A percentile compares a stretch with the other conserved stretches of the same genome.
These are phyloP conservation scores for Grammothele lineata DNA, from an alignment of 768 basidiomycete species.

Conservation along the genomic window DNA sequence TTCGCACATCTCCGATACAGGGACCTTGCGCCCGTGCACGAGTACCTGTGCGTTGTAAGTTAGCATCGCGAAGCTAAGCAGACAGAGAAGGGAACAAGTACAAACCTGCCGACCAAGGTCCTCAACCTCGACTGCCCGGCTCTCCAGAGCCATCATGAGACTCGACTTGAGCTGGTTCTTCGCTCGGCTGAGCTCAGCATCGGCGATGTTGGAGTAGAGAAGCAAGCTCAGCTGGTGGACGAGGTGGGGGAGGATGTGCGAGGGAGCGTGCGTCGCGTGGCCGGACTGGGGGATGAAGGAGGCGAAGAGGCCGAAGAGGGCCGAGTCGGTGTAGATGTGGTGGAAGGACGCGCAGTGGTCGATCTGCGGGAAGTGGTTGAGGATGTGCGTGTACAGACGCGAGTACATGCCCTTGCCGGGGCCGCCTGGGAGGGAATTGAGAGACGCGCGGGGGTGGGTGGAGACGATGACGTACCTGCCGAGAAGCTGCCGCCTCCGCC, in stretches of 20 bases:
- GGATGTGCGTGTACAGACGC: slow-evolving; percentile 90
- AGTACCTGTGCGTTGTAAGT: slow-evolving; percentile 49
- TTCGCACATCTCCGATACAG: slow-evolving; percentile 86
- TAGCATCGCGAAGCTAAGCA: neutral
- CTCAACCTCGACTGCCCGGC: slow-evolving; percentile 78
- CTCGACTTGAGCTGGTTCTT: slow-evolving; percentile 94
- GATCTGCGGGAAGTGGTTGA: slow-evolving; percentile 90
- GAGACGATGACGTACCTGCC: slow-evolving; percentile 48
- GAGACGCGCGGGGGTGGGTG: neutral
- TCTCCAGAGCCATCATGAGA: slow-evolving; percentile 93
- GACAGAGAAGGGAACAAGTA: neutral
- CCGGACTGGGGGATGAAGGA: slow-evolving; percentile 69
- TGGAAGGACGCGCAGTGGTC: slow-evolving; percentile 97
- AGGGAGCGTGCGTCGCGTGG: slow-evolving; percentile 57
- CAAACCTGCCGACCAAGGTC: slow-evolving; percentile 86
- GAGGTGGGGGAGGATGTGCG: slow-evolving; percentile 77
- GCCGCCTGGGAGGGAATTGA: slow-evolving; percentile 51
- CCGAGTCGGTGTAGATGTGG: slow-evolving; percentile 93
- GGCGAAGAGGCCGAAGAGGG: slow-evolving; percentile 88
- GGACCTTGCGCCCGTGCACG: slow-evolving; percentile 81
- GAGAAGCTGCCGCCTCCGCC: slow-evolving; percentile 97
- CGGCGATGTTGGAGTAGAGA: slow-evolving; percentile 62
- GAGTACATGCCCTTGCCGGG: slow-evolving; percentile 99
- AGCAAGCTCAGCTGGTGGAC: slow-evolving; percentile 84
- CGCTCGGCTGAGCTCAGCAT: slow-evolving; percentile 73